These are phyloP conservation scores for Arctostaphylos glauca DNA, from an alignment of 148 eudicot species.

Conservation along the genomic window DNA sequence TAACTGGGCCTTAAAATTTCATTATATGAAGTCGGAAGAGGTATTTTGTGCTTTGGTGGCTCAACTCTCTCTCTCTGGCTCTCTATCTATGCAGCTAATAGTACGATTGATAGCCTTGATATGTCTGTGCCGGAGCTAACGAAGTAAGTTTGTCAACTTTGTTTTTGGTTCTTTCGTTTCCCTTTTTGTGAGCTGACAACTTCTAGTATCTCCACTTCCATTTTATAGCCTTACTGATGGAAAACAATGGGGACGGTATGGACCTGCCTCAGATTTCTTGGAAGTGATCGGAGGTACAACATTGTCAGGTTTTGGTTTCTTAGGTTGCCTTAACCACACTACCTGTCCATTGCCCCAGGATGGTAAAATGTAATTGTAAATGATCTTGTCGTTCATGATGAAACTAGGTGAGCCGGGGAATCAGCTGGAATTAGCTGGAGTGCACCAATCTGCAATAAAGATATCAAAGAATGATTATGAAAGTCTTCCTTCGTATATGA, in stretches of 20 bases:
- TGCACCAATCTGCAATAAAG: constrained; percentile 33
- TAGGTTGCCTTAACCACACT: neutral
- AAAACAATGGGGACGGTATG: constrained; percentile 26
- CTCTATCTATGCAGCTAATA: constrained; percentile 40
- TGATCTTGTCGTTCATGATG: constrained; percentile 7
- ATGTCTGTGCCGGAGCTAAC: constrained; percentile 24
- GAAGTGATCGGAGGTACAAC: constrained; percentile 30
- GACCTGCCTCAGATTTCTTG: constrained; percentile 17
- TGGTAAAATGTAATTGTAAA: neutral
- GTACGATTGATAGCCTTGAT: constrained; percentile 31
- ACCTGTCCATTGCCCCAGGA: constrained; percentile 3
- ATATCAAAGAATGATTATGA: constrained; percentile 70
- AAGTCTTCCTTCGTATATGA: constrained; percentile 80
- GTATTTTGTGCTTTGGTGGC: neutral
- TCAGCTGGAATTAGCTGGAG: constrained; percentile 34
- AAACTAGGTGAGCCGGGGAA: constrained; percentile 34
- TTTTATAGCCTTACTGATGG: neutral
- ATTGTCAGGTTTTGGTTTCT: neutral
- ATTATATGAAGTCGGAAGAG: neutral
- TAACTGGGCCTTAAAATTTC: neutral
- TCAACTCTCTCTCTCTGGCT: neutral
- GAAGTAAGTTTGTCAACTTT: constrained; percentile 18
- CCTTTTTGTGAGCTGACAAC: neutral
- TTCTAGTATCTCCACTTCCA: constrained; percentile 3
- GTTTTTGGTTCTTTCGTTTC: neutral